Conservation (phyloP, 164 flowering plant species). For the Nelumbo lutea region DNA sequence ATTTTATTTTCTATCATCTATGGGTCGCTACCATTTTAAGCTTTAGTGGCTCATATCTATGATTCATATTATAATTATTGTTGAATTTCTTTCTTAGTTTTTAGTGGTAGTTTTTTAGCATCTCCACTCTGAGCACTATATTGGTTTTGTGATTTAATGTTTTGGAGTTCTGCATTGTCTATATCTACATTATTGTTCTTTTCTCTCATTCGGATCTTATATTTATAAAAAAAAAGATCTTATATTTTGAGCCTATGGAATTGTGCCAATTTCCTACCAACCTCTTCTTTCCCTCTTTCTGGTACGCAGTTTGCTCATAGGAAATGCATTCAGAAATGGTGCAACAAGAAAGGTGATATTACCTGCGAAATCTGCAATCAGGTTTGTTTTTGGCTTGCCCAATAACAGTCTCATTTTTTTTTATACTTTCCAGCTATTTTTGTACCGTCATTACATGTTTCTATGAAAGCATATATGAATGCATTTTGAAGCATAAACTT, state of each 20-base stretch:
- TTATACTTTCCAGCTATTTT: background rate
- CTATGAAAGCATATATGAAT: background rate
- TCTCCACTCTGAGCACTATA: background rate
- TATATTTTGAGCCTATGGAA: background rate
- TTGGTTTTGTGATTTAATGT: background rate
- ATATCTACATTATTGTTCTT: background rate
- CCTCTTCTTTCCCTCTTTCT: background rate
- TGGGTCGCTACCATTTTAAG: background rate
- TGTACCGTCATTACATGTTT: background rate
- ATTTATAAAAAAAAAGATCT: too few species aligned
- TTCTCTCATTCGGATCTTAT: too few species aligned
- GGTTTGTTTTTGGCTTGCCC: constrained; percentile 26
- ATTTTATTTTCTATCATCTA: background rate
- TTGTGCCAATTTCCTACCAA: constrained; percentile 5
- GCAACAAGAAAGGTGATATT: constrained; percentile 65
- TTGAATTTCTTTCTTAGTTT: background rate
- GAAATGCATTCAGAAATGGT: constrained; percentile 75
- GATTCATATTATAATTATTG: too few species aligned
- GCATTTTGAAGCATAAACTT: constrained; percentile 1
- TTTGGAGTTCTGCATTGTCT: constrained; percentile 3
- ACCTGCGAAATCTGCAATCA: constrained; percentile 71
- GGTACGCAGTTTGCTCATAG: constrained; percentile 64
- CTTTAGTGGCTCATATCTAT: background rate
- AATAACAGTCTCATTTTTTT: background rate
- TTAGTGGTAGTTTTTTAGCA: background rate